Base-by-base conservation (phyloP, 1,284 basidiomycete genomes). In the Crepidotus sp. region DNA sequence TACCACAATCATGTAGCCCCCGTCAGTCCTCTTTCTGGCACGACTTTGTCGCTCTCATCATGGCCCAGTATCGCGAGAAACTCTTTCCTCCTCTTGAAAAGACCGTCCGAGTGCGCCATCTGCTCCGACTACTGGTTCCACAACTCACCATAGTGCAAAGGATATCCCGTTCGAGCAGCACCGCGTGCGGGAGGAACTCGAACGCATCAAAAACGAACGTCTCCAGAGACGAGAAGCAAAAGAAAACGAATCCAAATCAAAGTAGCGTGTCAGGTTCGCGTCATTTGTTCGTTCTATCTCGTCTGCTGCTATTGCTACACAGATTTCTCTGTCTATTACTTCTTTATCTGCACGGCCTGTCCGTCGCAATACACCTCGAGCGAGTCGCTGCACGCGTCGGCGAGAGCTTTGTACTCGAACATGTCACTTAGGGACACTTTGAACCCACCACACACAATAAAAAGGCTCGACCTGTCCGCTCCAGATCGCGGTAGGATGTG, bases 1-100 rank as follows among this genome's bases (percentile, higher is more conserved):
- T 95, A 93, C 59, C 70, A 74, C 36, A 68, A 71, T 34, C 71
- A 88, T 54, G 90, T 94, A 31, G 63, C 86, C 31, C 89, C 91
- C 8, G 90, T 90, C 61, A 53, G 84, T 64, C 37, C 47, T 22
- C 45, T 24, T 14, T 40, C 22, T 36, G 4, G 25, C 33, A 11
- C 32, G 32, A 15, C 26, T 37, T 15, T 15, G 27, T 9, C 38
- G 34, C 32, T 26, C n/a, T 40, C 33, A 40, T 21, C 25, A 19
- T 26, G n/a, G 4, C 33, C 24, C 49, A 87, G 84, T 87, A 87
- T 58, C 76, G 79, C 59, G 74, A 83, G 39, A 76, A 70, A 55
- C 65, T 88, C 18, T 83, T 86, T 55, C 83, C 83, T 25, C 65
- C 76, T 7, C 61, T 75, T 19, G 73, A 80, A 45, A 71, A 75